Percentiles rank a stretch among this genome's conserved stretches.
phyloP scores from a whole-genome alignment of 2,329 filamentous ascomycete genomes.

The Pleoardoris graminearum region DNA sequence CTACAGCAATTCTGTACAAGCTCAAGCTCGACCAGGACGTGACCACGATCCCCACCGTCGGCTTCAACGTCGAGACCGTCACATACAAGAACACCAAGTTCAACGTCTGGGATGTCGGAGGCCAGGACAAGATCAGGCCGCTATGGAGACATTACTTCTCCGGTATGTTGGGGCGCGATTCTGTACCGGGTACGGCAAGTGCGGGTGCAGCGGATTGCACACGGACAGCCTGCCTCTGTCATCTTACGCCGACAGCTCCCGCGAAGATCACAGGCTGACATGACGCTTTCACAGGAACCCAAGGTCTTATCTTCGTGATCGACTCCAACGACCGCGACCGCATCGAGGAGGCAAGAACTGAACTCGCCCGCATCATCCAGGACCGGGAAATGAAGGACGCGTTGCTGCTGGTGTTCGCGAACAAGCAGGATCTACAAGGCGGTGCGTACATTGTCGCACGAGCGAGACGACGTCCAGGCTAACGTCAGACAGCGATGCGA shows the following conservation, averaged over 20 bases:
- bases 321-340: constrained; percentile 98
- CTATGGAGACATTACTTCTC: constrained; percentile 99
- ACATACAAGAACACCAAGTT: constrained; percentile 99
- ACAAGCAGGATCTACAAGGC: constrained; percentile 96
- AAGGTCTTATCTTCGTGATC: constrained; percentile 99
- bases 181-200: constrained; percentile 38
- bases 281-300: constrained; percentile 64
- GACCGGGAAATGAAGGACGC: constrained; percentile 98
- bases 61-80: constrained; percentile 99
- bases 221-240: constrained; percentile 16
- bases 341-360: constrained; percentile 94
- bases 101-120: constrained; percentile 99
- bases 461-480: constrained; percentile 8
- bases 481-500: constrained; percentile 48
- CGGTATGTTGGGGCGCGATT: constrained; percentile 52
- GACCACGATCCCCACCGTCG: constrained; percentile 98
- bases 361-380: constrained; percentile 97
- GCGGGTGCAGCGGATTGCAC: constrained; percentile 20
- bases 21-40: constrained; percentile 99
- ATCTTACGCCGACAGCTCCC: not conserved
- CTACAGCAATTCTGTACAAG: constrained; percentile 89
- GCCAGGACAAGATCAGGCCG: constrained; percentile 99
- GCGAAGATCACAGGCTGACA: constrained; percentile 10
- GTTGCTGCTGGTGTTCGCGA: constrained; percentile 95
- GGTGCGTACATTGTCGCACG: constrained; percentile 60